phyloP scores from a whole-genome alignment of 1,139 yeast species.

The Arxiozyma slooffiae region DNA sequence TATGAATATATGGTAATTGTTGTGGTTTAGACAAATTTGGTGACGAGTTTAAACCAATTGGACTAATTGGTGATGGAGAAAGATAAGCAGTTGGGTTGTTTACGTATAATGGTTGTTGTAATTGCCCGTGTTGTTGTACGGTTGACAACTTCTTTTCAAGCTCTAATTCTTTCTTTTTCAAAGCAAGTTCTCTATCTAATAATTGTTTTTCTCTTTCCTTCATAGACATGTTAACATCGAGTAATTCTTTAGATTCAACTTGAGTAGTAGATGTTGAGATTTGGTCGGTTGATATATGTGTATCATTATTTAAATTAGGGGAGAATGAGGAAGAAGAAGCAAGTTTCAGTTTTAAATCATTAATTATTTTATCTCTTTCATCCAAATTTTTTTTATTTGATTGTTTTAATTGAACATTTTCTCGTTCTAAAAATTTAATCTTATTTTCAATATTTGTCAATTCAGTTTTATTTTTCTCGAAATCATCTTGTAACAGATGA shows the following conservation, averaged over 20 bases:
- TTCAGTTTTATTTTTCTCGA: not conserved
- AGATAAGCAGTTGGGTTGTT: not conserved
- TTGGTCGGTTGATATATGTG: not conserved
- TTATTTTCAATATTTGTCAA: not conserved
- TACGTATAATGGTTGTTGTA: slow-evolving; percentile 6
- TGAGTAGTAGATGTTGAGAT: not conserved
- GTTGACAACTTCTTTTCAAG: slow-evolving; percentile 7
- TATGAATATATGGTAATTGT: slow-evolving; percentile 3
- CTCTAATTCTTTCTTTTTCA: slow-evolving; percentile 7
- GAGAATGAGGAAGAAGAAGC: no score
- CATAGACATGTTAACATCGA: slow-evolving; percentile 4
- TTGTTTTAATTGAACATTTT: slow-evolving; percentile 1
- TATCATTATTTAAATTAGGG: not conserved
- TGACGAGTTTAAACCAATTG: not conserved
- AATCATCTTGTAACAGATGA: not conserved
- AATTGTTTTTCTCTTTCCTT: slow-evolving; percentile 33
- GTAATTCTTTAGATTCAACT: not conserved
- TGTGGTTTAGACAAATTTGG: not conserved
- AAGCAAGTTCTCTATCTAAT: slow-evolving; percentile 33
- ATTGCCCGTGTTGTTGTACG: slow-evolving; percentile 16
- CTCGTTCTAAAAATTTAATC: not conserved
- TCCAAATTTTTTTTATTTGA: not conserved
- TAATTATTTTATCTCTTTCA: slow-evolving; percentile 2
- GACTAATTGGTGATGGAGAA: not conserved
- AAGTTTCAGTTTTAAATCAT: not conserved